Evolutionary conservation across 2,329 filamentous ascomycete species (phyloP).

Genomic region (Botryotinia calthae): DNA sequence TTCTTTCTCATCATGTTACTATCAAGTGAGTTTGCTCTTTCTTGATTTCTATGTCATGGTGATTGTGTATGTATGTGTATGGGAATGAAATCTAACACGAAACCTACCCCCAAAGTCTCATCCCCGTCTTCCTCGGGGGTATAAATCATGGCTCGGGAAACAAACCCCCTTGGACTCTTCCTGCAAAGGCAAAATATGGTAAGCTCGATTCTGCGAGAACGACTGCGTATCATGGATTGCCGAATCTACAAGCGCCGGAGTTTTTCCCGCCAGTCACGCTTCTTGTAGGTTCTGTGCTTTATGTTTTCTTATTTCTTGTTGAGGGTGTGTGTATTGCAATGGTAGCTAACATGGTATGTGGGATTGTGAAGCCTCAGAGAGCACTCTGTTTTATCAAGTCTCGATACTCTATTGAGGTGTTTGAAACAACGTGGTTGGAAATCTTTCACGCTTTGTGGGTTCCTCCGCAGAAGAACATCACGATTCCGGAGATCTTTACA

Average conservation of each 20-base stretch:
- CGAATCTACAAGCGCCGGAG: slow-evolving; percentile 43
- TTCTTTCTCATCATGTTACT: slow-evolving; percentile 58
- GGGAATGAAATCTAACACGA: slow-evolving; percentile 3
- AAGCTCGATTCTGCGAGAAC: slow-evolving; percentile 49
- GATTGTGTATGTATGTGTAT: neutral
- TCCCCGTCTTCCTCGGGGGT: slow-evolving; percentile 69
- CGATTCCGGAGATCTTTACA: slow-evolving; percentile 53
- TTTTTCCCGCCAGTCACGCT: slow-evolving; percentile 56
- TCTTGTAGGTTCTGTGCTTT: slow-evolving; percentile 39
- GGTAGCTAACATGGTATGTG: too few relatives aligned
- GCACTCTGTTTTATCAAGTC: slow-evolving; percentile 65
- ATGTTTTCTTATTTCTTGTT: too few relatives aligned
- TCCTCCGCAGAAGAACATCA: slow-evolving; percentile 56
- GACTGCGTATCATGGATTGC: slow-evolving; percentile 50
- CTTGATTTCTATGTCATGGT: neutral
- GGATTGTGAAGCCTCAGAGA: slow-evolving; percentile 53
- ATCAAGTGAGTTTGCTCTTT: slow-evolving; percentile 56
- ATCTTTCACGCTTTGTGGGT: slow-evolving; percentile 64
- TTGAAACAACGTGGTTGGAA: slow-evolving; percentile 52
- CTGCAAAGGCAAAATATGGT: slow-evolving; percentile 63
- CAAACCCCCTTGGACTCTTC: slow-evolving; percentile 69
- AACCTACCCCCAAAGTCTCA: slow-evolving; percentile 48
- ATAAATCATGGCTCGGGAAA: slow-evolving; percentile 62
- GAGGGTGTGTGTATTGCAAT: too few relatives aligned
- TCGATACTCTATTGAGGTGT: slow-evolving; percentile 49